Percentiles rank a stretch among this genome's conserved stretches.
phyloP scores from a whole-genome alignment of 352 stramenopile genomes.

The Phytophthora capsici region DNA sequence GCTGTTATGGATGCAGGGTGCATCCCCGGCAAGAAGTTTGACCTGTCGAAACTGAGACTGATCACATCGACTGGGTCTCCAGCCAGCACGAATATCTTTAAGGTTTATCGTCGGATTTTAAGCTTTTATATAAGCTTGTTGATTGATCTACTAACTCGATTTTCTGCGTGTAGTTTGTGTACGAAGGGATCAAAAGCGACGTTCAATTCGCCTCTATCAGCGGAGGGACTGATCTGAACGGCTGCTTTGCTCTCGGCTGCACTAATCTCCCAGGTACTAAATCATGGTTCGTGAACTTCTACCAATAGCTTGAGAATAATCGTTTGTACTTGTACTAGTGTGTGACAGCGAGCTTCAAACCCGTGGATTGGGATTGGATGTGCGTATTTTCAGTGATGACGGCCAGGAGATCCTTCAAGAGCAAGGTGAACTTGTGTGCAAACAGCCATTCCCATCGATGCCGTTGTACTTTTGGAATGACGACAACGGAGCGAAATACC shows the following conservation, averaged over 20 bases:
- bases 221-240: slow-evolving; percentile 85
- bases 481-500: slow-evolving; percentile 75
- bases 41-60: slow-evolving; percentile 68
- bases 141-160: not conserved
- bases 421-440: slow-evolving; percentile 73
- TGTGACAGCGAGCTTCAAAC: slow-evolving; percentile 84
- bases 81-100: slow-evolving; percentile 81
- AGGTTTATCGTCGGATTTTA: slow-evolving; percentile 39
- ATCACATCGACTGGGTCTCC: slow-evolving; percentile 81
- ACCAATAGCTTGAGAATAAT: no score
- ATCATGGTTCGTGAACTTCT: not conserved
- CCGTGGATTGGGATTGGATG: slow-evolving; percentile 79
- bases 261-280: slow-evolving; percentile 67
- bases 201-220: slow-evolving; percentile 87
- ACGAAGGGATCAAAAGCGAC: slow-evolving; percentile 74
- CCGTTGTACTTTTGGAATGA: slow-evolving; percentile 86
- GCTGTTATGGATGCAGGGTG: slow-evolving; percentile 79
- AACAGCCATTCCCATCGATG: slow-evolving; percentile 87
- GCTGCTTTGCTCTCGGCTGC: slow-evolving; percentile 78
- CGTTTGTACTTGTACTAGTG: slow-evolving; percentile 30
- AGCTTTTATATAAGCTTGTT: no score
- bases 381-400: slow-evolving; percentile 76
- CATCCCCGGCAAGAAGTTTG: slow-evolving; percentile 61
- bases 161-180: slow-evolving; percentile 56
- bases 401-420: slow-evolving; percentile 51